These are phyloP conservation scores for Aspergillus tanneri DNA, from an alignment of 2,329 filamentous ascomycete genomes.

Conservation along the genomic window DNA sequence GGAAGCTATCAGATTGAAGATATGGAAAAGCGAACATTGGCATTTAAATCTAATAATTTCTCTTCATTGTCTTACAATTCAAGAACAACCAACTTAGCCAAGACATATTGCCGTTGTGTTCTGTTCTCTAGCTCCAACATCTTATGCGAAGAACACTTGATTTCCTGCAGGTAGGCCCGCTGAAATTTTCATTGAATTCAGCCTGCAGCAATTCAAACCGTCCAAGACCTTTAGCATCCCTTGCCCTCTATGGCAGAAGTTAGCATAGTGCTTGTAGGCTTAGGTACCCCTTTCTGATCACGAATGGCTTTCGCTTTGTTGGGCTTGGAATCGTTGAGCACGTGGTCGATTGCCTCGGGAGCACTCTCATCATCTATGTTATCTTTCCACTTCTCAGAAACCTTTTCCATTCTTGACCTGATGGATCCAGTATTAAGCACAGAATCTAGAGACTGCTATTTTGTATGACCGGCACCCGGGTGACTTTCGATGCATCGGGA, in stretches of 20 bases:
- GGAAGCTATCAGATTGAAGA: too few relatives aligned
- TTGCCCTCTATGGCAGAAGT: constrained; percentile 1
- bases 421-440: not conserved
- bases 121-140: not conserved
- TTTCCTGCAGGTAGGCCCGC: too few relatives aligned
- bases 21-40: too few relatives aligned
- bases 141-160: too few relatives aligned
- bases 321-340: not conserved
- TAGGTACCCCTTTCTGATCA: not conserved
- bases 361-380: constrained; percentile 11
- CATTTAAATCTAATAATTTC: too few relatives aligned
- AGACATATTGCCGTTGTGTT: too few relatives aligned
- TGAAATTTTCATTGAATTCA: constrained; percentile 39
- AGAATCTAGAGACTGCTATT: not conserved
- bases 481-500: not conserved
- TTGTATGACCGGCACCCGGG: not conserved
- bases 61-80: too few relatives aligned
- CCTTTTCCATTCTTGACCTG: constrained; percentile 9
- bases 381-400: constrained; percentile 29
- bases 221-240: constrained; percentile 23
- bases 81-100: too few relatives aligned
- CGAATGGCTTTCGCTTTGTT: constrained; percentile 3
- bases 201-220: constrained; percentile 31
- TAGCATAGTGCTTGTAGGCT: not conserved
- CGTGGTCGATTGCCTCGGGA: not conserved